These are phyloP conservation scores for Ceratocystis lukuohia DNA, from an alignment of 2,329 filamentous ascomycete species.

Conservation along the genomic window DNA sequence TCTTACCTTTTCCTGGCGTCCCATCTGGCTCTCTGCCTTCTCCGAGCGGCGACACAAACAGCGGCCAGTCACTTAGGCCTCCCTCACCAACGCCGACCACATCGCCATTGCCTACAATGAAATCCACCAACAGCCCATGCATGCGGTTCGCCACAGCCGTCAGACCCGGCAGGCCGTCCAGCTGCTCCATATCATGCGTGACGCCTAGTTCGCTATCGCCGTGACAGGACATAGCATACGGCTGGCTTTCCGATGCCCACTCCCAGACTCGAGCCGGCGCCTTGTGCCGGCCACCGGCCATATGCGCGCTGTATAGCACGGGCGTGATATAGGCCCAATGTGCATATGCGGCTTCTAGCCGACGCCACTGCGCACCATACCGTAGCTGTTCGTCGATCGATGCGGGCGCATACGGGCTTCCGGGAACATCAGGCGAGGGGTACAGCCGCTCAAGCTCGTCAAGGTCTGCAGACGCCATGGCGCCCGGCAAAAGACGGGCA, in stretches of 20 bases:
- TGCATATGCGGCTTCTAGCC: constrained; percentile 47
- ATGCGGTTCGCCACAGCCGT: constrained; percentile 30
- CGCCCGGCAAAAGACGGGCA: constrained; percentile 43
- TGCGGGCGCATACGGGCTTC: constrained; percentile 29
- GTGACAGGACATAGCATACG: constrained; percentile 33
- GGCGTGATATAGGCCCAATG: constrained; percentile 54
- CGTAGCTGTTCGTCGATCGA: constrained; percentile 23
- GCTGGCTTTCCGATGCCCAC: constrained; percentile 37
- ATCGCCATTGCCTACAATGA: constrained; percentile 22
- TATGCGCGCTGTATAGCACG: constrained; percentile 45
- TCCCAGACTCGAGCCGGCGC: constrained; percentile 41
- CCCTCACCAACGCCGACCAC: constrained; percentile 23
- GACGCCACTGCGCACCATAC: constrained; percentile 41
- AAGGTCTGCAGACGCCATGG: constrained; percentile 39
- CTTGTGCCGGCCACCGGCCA: constrained; percentile 17
- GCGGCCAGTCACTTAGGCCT: constrained; percentile 29
- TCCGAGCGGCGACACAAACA: constrained; percentile 31
- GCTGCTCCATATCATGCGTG: constrained; percentile 30
- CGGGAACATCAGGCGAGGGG: constrained; percentile 39
- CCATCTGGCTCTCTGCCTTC: constrained; percentile 14
- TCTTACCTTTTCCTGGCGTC: constrained; percentile 24
- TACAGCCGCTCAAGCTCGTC: constrained; percentile 45
- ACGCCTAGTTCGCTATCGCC: constrained; percentile 34
- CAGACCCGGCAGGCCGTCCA: constrained; percentile 29
- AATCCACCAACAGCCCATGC: constrained; percentile 32